phyloP scores from a whole-genome alignment of 2,329 filamentous ascomycete genomes.

The Seiridium cupressi region DNA sequence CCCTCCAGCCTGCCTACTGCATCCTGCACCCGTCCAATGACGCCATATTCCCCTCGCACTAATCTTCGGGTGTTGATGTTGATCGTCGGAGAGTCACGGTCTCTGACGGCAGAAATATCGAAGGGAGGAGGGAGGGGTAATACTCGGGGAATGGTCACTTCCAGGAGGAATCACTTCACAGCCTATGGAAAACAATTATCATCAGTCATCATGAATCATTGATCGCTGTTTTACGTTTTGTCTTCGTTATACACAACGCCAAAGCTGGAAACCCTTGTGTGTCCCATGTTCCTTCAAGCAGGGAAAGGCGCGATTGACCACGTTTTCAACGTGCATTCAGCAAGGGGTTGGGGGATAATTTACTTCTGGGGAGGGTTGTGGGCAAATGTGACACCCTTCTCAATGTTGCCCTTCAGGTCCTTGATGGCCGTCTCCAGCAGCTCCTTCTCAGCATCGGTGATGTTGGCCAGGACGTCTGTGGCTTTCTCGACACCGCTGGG shows the following conservation, averaged over 20 bases:
- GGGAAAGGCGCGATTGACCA: slow-evolving; percentile 17
- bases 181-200: slow-evolving; percentile 23
- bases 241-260: slow-evolving; percentile 21
- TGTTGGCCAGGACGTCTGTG: slow-evolving; percentile 71
- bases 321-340: background rate
- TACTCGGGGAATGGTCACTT: slow-evolving; percentile 12
- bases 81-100: no score
- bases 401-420: slow-evolving; percentile 88
- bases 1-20: background rate
- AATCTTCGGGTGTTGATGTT: no score
- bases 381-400: slow-evolving; percentile 89
- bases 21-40: no score
- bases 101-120: background rate
- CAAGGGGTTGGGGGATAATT: slow-evolving; percentile 38
- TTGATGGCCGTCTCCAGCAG: slow-evolving; percentile 73
- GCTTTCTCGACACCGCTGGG: slow-evolving; percentile 83
- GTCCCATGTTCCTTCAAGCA: slow-evolving; percentile 13
- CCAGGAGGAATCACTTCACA: slow-evolving; percentile 22
- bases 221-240: slow-evolving; percentile 13
- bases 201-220: slow-evolving; percentile 26
- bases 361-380: slow-evolving; percentile 87
- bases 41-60: no score
- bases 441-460: slow-evolving; percentile 85
- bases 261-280: slow-evolving; percentile 11
- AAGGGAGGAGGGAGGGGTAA: background rate